Evolutionary conservation across 2,329 filamentous ascomycete species (phyloP), one percentile per base, ranked within the genome.

Genomic region (Colletotrichum gloeosporioides): DNA sequence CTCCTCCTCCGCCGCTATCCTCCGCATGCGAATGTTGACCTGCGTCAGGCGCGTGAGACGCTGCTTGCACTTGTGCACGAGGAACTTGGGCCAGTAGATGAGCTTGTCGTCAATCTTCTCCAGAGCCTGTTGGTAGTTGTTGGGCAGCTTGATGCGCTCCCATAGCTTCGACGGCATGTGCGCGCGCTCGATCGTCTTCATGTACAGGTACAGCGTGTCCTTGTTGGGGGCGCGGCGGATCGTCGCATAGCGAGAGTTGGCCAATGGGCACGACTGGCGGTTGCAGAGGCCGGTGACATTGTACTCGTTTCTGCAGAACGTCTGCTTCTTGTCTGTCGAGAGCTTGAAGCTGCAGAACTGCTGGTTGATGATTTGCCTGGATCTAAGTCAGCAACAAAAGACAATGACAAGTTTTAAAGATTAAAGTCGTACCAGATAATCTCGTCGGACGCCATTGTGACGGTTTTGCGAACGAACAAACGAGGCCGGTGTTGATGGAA

Each of bases 51-150:
- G 90, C 12, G 97, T 99, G 61, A 99, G 91, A 76, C 97, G 93
- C 88, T 99, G 97, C 89, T 99, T 99, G 89, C 95, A 97, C 87
- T 98, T 98, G 88, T 98, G 96, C 39, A 95, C 88, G 78, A 98
- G 87, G 83, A 98, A 98, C 85, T 98, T 98, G 71, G 96, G 96
- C 90, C 96, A 99, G 90, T 98, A 99, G 82, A 96, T 94, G 79
- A 98, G 89, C 65, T 94, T 91, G 80, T 95, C 92, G 84, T 98
- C 96, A 79, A 99, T 92, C 84, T 98, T 95, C 80, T 95, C 91
- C 31, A 99, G 91, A 1, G 97, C 97, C 83, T 96, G 93, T 92
- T 44, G 32, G 86, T 99, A 99, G 88, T 99, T 98, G 81, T 93
- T 92, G 32, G 95, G 95, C 39, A 99, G 89, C 83, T 96, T 95